Evolutionary conservation across 768 basidiomycete genomes (phyloP).

Genomic region (Tylopilus intermedius): DNA sequence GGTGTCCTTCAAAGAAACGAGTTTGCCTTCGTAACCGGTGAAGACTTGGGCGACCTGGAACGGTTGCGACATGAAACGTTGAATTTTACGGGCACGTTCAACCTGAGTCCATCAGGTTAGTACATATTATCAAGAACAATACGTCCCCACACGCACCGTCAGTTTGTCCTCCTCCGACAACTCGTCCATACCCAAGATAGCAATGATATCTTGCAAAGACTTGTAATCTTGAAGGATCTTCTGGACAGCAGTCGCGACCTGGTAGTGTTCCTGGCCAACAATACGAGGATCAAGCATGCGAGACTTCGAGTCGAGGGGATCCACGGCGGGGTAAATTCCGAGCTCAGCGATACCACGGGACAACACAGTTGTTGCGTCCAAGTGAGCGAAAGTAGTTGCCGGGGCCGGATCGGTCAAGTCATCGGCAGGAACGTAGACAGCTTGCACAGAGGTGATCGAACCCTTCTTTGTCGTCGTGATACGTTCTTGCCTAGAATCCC

Average conservation of each 20-base stretch:
- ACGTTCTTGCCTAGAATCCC: slow-evolving; percentile 81
- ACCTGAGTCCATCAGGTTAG: slow-evolving; percentile 46
- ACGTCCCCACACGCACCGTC: slow-evolving; percentile 37
- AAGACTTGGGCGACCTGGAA: slow-evolving; percentile 99
- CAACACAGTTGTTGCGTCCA: slow-evolving; percentile 99
- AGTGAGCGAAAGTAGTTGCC: slow-evolving; percentile 98
- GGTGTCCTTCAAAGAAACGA: slow-evolving; percentile 94
- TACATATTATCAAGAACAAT: neutral
- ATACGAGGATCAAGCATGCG: slow-evolving; percentile 99
- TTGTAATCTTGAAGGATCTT: slow-evolving; percentile 98
- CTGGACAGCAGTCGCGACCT: slow-evolving; percentile 93
- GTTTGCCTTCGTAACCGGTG: slow-evolving; percentile 98
- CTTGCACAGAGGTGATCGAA: slow-evolving; percentile 99
- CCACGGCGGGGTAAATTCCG: slow-evolving; percentile 99
- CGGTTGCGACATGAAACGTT: slow-evolving; percentile 99
- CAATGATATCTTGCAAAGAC: slow-evolving; percentile 98
- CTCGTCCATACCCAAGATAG: slow-evolving; percentile 99
- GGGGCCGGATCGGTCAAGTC: slow-evolving; percentile 99
- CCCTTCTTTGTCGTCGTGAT: slow-evolving; percentile 99
- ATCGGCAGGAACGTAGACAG: slow-evolving; percentile 99
- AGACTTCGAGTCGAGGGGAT: slow-evolving; percentile 98
- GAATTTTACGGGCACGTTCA: slow-evolving; percentile 97
- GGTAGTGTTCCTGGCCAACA: slow-evolving; percentile 91
- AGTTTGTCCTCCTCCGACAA: slow-evolving; percentile 99
- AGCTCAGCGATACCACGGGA: slow-evolving; percentile 98